Evolutionary conservation across 805 yeast genomes (phyloP).

Genomic region (Debaryomyces tyrocola): DNA sequence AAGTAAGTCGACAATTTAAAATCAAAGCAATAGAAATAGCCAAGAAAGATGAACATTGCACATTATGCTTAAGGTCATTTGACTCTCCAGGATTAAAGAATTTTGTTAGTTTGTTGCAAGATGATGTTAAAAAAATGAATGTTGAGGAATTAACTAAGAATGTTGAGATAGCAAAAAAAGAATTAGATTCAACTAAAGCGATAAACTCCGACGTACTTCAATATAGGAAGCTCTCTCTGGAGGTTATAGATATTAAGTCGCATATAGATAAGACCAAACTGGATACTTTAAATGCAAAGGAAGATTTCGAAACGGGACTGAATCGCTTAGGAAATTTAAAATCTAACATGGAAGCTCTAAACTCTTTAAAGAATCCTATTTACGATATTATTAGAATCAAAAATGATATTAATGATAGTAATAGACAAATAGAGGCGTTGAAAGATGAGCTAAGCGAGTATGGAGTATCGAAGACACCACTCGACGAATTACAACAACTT

Average conservation of each 20-base stretch:
- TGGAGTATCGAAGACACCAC: conserved; percentile 36
- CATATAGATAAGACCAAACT: conserved; percentile 2
- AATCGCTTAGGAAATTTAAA: conserved; percentile 3
- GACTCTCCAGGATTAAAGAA: conserved; percentile 34
- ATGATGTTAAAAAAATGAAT: conserved; percentile 27
- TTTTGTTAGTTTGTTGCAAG: conserved; percentile 28
- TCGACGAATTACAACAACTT: conserved; percentile 46
- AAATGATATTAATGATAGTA: conserved; percentile 26
- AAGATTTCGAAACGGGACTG: conserved; percentile 4
- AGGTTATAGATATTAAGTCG: conserved; percentile 8
- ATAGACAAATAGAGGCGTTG: conserved; percentile 25
- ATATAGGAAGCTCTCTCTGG: conserved; percentile 21
- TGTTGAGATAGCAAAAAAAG: conserved; percentile 29
- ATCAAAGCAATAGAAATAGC: conserved; percentile 68
- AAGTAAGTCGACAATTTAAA: conserved; percentile 70
- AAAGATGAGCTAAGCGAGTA: conserved; percentile 35
- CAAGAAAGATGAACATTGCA: conserved; percentile 55
- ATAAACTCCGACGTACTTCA: conserved; percentile 28
- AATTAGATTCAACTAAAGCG: conserved; percentile 28
- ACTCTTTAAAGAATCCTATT: conserved; percentile 24
- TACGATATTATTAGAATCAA: conserved; percentile 33
- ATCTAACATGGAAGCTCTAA: conserved; percentile 10
- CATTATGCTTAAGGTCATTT: conserved; percentile 71
- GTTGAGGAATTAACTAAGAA: conserved; percentile 28
- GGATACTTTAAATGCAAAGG: background rate